Percentiles rank a stretch among this genome's conserved stretches.
Evolutionary conservation across 2,329 filamentous ascomycete species (phyloP).

Genomic region (Colletotrichum camelliae): DNA sequence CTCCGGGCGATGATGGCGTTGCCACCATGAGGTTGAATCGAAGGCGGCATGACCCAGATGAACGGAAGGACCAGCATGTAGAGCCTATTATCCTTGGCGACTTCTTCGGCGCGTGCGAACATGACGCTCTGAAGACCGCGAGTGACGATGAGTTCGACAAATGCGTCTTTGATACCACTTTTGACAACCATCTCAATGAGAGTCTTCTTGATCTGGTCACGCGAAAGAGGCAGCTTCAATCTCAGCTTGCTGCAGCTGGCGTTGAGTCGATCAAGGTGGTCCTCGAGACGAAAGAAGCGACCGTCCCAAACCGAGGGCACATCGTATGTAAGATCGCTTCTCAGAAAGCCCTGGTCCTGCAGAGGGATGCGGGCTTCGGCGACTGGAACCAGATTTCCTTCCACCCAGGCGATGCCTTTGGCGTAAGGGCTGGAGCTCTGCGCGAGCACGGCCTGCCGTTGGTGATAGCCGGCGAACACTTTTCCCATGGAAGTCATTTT

Average conservation of each 20-base stretch:
- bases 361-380: slow-evolving; percentile 54
- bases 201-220: slow-evolving; percentile 41
- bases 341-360: slow-evolving; percentile 56
- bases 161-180: slow-evolving; percentile 53
- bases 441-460: neutral
- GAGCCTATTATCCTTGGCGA: slow-evolving; percentile 40
- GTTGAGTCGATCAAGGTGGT: slow-evolving; percentile 51
- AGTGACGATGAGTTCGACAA: slow-evolving; percentile 56
- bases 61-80: slow-evolving; percentile 56
- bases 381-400: slow-evolving; percentile 46
- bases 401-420: slow-evolving; percentile 52
- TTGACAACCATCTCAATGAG: slow-evolving; percentile 49
- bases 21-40: slow-evolving; percentile 44
- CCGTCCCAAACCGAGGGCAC: slow-evolving; percentile 58
- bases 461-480: slow-evolving; percentile 27
- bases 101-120: slow-evolving; percentile 34
- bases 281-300: slow-evolving; percentile 55
- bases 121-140: slow-evolving; percentile 49
- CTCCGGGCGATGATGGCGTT: slow-evolving; percentile 49
- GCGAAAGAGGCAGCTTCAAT: slow-evolving; percentile 44
- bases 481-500: slow-evolving; percentile 49
- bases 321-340: slow-evolving; percentile 58
- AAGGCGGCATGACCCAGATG: slow-evolving; percentile 55
- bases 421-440: slow-evolving; percentile 38
- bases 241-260: slow-evolving; percentile 50